A percentile compares a stretch with the other conserved stretches of the same genome.
Conservation (phyloP, 2,329 filamentous ascomycete species). For the Elsinoe perseae region DNA sequence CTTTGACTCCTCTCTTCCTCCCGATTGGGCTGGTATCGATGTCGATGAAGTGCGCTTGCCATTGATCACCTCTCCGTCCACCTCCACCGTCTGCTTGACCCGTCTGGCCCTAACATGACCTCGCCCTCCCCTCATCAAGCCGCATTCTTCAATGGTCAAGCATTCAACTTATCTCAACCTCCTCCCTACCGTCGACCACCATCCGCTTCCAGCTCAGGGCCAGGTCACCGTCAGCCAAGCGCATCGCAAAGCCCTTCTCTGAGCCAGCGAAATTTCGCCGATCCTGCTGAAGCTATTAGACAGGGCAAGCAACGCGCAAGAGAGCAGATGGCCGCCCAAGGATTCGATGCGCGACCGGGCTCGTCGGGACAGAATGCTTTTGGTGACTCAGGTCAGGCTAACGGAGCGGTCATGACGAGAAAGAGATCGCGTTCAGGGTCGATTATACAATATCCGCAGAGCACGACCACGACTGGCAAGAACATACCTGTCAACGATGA, state of each 20-base stretch:
- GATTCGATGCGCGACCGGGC: constrained; percentile 30
- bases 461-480: constrained; percentile 15
- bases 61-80: constrained; percentile 1
- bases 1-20: neutral
- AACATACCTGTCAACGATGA: constrained; percentile 24
- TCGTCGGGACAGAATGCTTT: constrained; percentile 23
- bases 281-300: constrained; percentile 41
- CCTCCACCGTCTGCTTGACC: neutral
- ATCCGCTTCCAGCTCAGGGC: constrained; percentile 10
- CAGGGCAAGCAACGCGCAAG: constrained; percentile 55
- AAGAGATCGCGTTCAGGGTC: constrained; percentile 56
- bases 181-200: constrained; percentile 16
- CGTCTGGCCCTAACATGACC: constrained; percentile 7
- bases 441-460: constrained; percentile 33
- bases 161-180: constrained; percentile 20
- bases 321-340: constrained; percentile 50
- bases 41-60: constrained; percentile 4
- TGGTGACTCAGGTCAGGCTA: constrained; percentile 31
- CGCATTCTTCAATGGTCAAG: constrained; percentile 15
- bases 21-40: neutral
- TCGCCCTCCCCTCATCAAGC: constrained; percentile 12
- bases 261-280: constrained; percentile 15
- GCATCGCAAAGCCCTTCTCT: constrained; percentile 13
- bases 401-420: constrained; percentile 43
- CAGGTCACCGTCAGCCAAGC: constrained; percentile 14